Base-by-base conservation (phyloP, 2,329 filamentous ascomycete genomes). In the Tolypocladium endophyticum region DNA sequence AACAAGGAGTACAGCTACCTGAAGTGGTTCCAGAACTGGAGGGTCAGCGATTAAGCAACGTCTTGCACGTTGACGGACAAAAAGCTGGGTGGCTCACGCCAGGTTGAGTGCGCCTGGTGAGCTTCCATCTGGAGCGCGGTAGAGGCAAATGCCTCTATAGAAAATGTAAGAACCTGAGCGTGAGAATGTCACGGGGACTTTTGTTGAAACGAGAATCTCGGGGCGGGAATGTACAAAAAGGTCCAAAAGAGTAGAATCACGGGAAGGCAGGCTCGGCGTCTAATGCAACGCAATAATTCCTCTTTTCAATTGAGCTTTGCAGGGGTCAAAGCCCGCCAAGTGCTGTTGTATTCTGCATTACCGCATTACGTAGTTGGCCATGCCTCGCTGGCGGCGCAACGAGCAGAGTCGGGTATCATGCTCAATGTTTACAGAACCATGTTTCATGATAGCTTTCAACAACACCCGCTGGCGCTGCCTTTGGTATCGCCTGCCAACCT, bases 21-120 rank as follows among this genome's bases (percentile, higher is more conserved):
- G 78, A 96, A 91, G 80, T 99, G 94, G 94, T 89, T 97, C 67
- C 83, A 87, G 65, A 85, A 78, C 65, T 99, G 93, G 93, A 87
- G 85, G 70, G 88, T 96, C 68, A 85, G 87, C 53, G 90, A 94
- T 61, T 75, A 71, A 71, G 43, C n/a, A 35, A 16, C 23, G 50
- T 53, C 25, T 58, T 20, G n/a, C 55, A 57, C 55, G 50, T 62
- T 60, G 62, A 45, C 9, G 54, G 33, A 23, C 38, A 28, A 30
- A 30, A 43, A 39, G 45, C 35, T 36, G 30, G 50, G 30, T 54
- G 35, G 30, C 50, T 36, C 50, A 54, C 50, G 20, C 20, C 3
- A 12, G 50, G 12, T 35, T n/a, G 30, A 11, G 50, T 28, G 30
- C n/a, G 33, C 33, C 28, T 16, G 47, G 50, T 12, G 20, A 23